A percentile compares a stretch with the other conserved stretches of the same genome.
These are phyloP conservation scores for Nakaseomyces nivariensis DNA, from an alignment of 1,139 yeast genomes.

Conservation along the genomic window DNA sequence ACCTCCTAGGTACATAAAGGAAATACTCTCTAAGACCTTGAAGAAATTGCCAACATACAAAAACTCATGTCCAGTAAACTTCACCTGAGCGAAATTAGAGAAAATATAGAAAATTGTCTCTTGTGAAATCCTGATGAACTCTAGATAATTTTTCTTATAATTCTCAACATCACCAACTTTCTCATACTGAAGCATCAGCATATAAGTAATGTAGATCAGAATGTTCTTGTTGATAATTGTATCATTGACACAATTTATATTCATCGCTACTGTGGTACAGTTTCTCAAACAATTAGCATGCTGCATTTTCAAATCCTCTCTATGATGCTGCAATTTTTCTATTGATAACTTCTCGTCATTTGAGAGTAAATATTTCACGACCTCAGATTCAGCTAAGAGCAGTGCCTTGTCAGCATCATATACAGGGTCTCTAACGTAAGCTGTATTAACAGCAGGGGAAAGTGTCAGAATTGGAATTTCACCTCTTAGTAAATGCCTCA, in stretches of 20 bases:
- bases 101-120: slow-evolving; percentile 26
- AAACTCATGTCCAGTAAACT: slow-evolving; percentile 26
- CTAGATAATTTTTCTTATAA: slow-evolving; percentile 15
- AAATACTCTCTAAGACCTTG: slow-evolving; percentile 14
- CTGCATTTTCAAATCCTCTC: slow-evolving; percentile 14
- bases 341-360: slow-evolving; percentile 19
- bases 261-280: slow-evolving; percentile 17
- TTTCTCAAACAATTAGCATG: slow-evolving; percentile 17
- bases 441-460: slow-evolving; percentile 13
- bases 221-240: slow-evolving; percentile 23
- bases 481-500: slow-evolving; percentile 25
- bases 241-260: slow-evolving; percentile 20
- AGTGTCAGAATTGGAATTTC: slow-evolving; percentile 18
- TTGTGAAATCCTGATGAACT: slow-evolving; percentile 20
- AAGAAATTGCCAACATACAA: slow-evolving; percentile 22
- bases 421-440: slow-evolving; percentile 21
- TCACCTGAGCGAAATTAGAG: slow-evolving; percentile 25
- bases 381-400: slow-evolving; percentile 16
- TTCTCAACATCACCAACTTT: slow-evolving; percentile 12
- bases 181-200: slow-evolving; percentile 21
- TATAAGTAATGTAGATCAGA: slow-evolving; percentile 17
- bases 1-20: slow-evolving; percentile 20
- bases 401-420: slow-evolving; percentile 16
- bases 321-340: slow-evolving; percentile 13
- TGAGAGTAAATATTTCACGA: slow-evolving; percentile 21